These are phyloP conservation scores for Penicillium sp. DNA, from an alignment of 2,329 filamentous ascomycete species.

Conservation along the genomic window DNA sequence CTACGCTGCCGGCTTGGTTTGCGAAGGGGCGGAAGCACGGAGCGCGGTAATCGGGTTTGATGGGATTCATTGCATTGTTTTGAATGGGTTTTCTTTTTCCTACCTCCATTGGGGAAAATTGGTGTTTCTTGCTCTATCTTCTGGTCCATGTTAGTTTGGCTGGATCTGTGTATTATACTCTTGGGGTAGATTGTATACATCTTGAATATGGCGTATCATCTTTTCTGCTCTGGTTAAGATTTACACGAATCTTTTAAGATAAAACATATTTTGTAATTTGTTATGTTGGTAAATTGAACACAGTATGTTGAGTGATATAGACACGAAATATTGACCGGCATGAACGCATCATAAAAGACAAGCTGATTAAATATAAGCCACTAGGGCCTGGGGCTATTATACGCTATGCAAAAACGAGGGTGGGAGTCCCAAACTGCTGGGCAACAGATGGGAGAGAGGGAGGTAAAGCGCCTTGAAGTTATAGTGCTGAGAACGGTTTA, in stretches of 20 bases:
- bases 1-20: constrained; percentile 8
- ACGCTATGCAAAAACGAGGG: constrained; percentile 20
- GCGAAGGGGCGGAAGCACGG: constrained; percentile 12
- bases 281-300: neutral
- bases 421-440: constrained; percentile 5
- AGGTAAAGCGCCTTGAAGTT: neutral
- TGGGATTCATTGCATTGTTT: constrained; percentile 15
- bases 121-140: constrained; percentile 19
- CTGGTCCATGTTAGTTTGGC: constrained; percentile 12
- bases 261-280: neutral
- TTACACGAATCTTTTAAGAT: neutral
- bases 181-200: constrained; percentile 14
- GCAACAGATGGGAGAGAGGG: constrained; percentile 3
- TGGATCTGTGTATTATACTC: constrained; percentile 13
- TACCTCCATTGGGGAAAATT: constrained; percentile 10
- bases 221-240: constrained; percentile 10
- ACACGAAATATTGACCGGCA: constrained; percentile 7
- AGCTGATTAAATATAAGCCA: constrained; percentile 13
- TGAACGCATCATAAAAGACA: constrained; percentile 3
- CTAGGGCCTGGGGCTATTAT: constrained; percentile 4
- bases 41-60: constrained; percentile 6
- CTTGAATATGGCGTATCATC: constrained; percentile 7
- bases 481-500: constrained; percentile 43
- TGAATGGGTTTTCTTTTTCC: constrained; percentile 9
- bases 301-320: constrained; percentile 9